These are phyloP conservation scores for Amphirosellinia nigrospora DNA, from an alignment of 495 filamentous ascomycete genomes.

Conservation along the genomic window DNA sequence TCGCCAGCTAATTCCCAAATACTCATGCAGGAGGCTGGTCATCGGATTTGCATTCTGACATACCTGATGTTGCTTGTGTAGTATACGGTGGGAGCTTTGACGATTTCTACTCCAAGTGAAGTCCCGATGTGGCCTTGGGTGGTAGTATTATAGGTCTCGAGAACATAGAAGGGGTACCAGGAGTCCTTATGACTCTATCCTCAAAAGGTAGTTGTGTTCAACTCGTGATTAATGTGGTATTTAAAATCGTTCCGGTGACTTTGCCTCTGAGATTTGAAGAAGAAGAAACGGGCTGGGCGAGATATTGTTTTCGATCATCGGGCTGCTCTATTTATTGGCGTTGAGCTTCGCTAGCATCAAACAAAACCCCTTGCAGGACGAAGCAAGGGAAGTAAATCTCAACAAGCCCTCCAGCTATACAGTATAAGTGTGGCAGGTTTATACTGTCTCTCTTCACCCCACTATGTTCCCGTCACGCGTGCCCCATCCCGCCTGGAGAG, in stretches of 20 bases:
- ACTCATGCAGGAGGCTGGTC: neutral
- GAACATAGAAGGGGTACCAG: neutral
- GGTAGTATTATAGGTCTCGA: slow-evolving; percentile 7
- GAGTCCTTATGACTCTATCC: neutral
- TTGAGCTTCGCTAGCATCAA: neutral
- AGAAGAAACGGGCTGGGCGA: neutral
- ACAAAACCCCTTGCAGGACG: neutral
- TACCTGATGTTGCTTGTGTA: neutral
- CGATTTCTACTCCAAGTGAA: neutral
- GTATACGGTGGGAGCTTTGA: neutral
- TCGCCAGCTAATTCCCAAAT: neutral
- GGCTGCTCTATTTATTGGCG: neutral
- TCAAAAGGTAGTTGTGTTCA: neutral
- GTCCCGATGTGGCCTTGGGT: neutral
- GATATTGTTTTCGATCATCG: neutral
- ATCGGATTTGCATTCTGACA: neutral
- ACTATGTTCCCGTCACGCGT: neutral
- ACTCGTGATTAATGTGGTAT: neutral
- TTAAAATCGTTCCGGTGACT: neutral
- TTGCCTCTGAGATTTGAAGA: neutral
- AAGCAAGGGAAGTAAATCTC: neutral
- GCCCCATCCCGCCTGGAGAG: neutral
- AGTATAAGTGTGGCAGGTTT: neutral
- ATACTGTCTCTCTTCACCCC: neutral
- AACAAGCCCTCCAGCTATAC: neutral